Percentiles rank a stretch among this genome's conserved stretches.
Conservation (phyloP, 1,284 basidiomycete genomes). For the Trichosporon sp. region DNA sequence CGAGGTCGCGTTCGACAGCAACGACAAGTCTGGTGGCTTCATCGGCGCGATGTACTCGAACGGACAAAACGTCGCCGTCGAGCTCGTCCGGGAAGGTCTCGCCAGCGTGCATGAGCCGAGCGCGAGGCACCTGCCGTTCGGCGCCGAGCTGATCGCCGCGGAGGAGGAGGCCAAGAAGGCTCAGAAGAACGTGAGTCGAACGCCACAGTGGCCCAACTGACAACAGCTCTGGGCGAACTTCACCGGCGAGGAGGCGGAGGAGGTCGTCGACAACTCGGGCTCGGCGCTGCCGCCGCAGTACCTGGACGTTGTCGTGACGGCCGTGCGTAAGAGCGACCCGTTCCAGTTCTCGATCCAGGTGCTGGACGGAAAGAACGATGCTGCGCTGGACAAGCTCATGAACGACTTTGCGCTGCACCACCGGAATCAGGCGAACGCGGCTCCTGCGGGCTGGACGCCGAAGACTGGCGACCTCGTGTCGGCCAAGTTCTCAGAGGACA, state of each 20-base stretch:
- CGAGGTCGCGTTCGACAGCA: slow-evolving; percentile 82
- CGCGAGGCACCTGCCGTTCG: slow-evolving; percentile 73
- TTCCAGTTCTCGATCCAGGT: slow-evolving; percentile 90
- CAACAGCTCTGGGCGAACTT: slow-evolving; percentile 76
- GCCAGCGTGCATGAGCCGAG: slow-evolving; percentile 84
- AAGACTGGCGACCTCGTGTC: slow-evolving; percentile 83
- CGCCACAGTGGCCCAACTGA: neutral
- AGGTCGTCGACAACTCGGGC: slow-evolving; percentile 49
- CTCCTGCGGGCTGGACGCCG: slow-evolving; percentile 66
- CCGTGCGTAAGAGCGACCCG: slow-evolving; percentile 70
- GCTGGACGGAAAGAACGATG: slow-evolving; percentile 75
- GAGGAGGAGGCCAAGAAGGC: slow-evolving; percentile 77
- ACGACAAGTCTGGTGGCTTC: slow-evolving; percentile 94
- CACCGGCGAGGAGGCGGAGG: slow-evolving; percentile 59
- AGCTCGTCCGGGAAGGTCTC: slow-evolving; percentile 69
- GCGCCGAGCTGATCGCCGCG: slow-evolving; percentile 72
- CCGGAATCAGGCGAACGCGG: slow-evolving; percentile 56
- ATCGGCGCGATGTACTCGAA: slow-evolving; percentile 82
- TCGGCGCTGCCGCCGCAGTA: slow-evolving; percentile 72
- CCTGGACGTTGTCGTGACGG: slow-evolving; percentile 85
- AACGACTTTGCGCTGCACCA: slow-evolving; percentile 82
- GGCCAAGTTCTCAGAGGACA: slow-evolving; percentile 62
- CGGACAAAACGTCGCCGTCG: slow-evolving; percentile 73
- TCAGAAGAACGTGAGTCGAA: slow-evolving; percentile 63
- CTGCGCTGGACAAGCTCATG: slow-evolving; percentile 88